Percentiles rank a stretch among this genome's conserved stretches.
Evolutionary conservation across 2,329 filamentous ascomycete species (phyloP).

Genomic region (Fusarium sp.): DNA sequence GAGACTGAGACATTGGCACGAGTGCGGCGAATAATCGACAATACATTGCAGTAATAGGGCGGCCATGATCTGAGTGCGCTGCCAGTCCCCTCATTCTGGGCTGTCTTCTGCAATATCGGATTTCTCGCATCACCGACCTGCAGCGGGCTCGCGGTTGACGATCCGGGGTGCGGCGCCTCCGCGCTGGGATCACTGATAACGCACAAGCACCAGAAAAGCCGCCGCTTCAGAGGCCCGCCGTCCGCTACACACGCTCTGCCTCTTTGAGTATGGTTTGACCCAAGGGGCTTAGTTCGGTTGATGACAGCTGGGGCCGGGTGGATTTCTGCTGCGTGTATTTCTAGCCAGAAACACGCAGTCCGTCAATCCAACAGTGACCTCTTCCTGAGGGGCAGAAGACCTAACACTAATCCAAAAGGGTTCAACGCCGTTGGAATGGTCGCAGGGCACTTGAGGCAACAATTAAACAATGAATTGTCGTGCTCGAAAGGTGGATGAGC

Average conservation of each 20-base stretch:
- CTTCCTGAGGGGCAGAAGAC: slow-evolving; percentile 32
- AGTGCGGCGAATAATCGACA: slow-evolving; percentile 15
- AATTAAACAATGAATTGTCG: slow-evolving; percentile 12
- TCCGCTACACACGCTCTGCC: slow-evolving; percentile 29
- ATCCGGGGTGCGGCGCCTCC: slow-evolving; percentile 47
- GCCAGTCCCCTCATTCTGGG: slow-evolving; percentile 3
- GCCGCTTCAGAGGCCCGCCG: slow-evolving; percentile 32
- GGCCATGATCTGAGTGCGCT: slow-evolving; percentile 13
- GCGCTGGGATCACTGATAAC: slow-evolving; percentile 38
- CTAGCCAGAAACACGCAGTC: slow-evolving; percentile 34
- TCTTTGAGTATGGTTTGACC: slow-evolving; percentile 35
- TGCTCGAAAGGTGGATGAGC: slow-evolving; percentile 13
- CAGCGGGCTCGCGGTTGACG: slow-evolving; percentile 38
- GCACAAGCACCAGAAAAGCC: slow-evolving; percentile 28
- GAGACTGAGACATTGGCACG: slow-evolving; percentile 34
- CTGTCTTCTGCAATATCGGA: slow-evolving; percentile 35
- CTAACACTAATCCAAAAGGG: slow-evolving; percentile 42
- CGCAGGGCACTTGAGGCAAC: slow-evolving; percentile 12
- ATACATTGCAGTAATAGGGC: slow-evolving; percentile 14
- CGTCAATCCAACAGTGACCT: slow-evolving; percentile 29
- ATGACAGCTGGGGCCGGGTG: slow-evolving; percentile 46
- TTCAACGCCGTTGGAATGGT: slow-evolving; percentile 27
- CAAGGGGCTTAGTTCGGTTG: slow-evolving; percentile 40
- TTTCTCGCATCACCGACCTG: slow-evolving; percentile 46
- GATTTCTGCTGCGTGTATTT: slow-evolving; percentile 30